Conservation (phyloP, 352 stramenopile species). For the Blastocystis sp. region DNA sequence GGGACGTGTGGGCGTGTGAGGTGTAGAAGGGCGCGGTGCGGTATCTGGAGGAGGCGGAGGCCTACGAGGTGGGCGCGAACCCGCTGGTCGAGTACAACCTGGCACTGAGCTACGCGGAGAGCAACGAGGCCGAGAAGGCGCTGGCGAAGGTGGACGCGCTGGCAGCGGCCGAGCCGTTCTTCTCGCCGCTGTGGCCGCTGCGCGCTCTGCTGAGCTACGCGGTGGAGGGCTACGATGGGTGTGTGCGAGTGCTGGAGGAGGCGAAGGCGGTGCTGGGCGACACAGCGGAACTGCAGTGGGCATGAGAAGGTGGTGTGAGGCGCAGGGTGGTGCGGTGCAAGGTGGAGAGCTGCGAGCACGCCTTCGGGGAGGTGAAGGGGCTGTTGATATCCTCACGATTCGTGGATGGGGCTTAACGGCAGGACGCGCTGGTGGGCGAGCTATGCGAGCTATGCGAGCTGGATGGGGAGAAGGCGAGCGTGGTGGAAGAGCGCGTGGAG, state of each 20-base stretch:
- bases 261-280: background rate
- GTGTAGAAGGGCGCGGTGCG: background rate
- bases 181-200: background rate
- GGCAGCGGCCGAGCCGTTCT: background rate
- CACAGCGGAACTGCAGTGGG: background rate
- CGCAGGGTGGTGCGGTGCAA: slow-evolving; percentile 9
- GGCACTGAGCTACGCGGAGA: background rate
- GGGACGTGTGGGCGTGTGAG: background rate
- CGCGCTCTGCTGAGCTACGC: background rate
- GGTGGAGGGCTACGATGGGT: background rate
- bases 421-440: background rate
- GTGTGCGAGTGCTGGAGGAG: background rate
- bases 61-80: background rate
- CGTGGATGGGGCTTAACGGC: background rate
- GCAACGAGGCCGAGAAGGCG: background rate
- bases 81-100: background rate
- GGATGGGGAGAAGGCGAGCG: background rate
- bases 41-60: background rate
- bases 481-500: too few species aligned
- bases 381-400: background rate
- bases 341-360: background rate
- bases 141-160: background rate
- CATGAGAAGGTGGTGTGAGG: background rate
- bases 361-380: background rate
- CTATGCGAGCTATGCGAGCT: background rate